Conservation (phyloP, 2,329 filamentous ascomycete genomes). For the Dothistroma pini region DNA sequence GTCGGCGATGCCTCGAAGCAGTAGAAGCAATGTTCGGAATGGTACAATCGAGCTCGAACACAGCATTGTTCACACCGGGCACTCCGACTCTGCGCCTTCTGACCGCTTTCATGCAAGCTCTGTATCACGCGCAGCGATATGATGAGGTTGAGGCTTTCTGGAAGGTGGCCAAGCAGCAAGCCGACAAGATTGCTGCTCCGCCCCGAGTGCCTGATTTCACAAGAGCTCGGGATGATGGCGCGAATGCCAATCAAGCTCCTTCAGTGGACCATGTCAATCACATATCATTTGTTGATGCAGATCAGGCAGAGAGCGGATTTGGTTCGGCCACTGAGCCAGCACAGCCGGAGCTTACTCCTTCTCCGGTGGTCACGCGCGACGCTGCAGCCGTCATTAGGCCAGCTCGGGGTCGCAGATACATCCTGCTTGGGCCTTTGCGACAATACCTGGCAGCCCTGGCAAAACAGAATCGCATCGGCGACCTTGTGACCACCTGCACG, state of each 20-base stretch:
- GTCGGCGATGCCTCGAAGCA: constrained; percentile 43
- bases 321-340: background rate
- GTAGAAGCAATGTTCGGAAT: constrained; percentile 56
- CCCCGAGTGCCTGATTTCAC: constrained; percentile 21
- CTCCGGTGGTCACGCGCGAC: background rate
- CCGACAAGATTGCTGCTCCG: constrained; percentile 36
- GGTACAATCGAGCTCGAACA: constrained; percentile 38
- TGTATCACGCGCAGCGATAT: constrained; percentile 56
- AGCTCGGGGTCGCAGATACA: constrained; percentile 18
- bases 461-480: constrained; percentile 46
- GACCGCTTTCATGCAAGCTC: constrained; percentile 64
- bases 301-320: constrained; percentile 19
- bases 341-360: background rate
- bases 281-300: background rate
- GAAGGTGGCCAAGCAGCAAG: constrained; percentile 56
- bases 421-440: constrained; percentile 48
- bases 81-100: constrained; percentile 44
- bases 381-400: constrained; percentile 7
- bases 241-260: background rate
- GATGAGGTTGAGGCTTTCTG: constrained; percentile 64
- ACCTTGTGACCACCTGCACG: constrained; percentile 45
- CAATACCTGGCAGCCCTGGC: constrained; percentile 53
- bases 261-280: background rate
- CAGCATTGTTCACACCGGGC: constrained; percentile 3
- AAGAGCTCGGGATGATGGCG: background rate